These are phyloP conservation scores for Pythium phragmitis DNA, from an alignment of 352 stramenopile genomes.

Conservation along the genomic window DNA sequence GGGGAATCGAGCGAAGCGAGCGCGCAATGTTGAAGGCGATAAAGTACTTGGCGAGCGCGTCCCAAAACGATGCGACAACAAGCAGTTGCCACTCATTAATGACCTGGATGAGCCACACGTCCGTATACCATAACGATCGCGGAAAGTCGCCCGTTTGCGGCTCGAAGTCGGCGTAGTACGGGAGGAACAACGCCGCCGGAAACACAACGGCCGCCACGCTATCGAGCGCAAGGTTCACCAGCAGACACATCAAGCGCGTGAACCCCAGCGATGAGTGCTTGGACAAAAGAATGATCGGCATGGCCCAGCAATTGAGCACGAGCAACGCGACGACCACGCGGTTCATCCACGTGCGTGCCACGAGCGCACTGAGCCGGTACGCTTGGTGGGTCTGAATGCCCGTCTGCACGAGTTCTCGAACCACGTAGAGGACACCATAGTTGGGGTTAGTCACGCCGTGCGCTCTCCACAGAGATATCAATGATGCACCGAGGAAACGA, in stretches of 20 bases:
- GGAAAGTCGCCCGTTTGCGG: conserved; percentile 11
- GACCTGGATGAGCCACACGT: conserved; percentile 29
- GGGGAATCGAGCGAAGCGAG: conserved; percentile 23
- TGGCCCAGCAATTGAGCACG: conserved; percentile 34
- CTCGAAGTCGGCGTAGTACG: conserved; percentile 27
- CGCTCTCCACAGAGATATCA: conserved; percentile 3
- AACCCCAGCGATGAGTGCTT: neutral
- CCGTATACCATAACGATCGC: conserved; percentile 22
- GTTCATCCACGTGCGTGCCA: conserved; percentile 29
- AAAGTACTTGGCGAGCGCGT: conserved; percentile 26
- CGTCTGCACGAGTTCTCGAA: conserved; percentile 29
- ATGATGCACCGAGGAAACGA: no score
- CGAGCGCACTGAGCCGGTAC: conserved; percentile 25
- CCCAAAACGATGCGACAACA: conserved; percentile 21
- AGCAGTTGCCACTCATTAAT: conserved; percentile 31
- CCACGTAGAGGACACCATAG: conserved; percentile 25
- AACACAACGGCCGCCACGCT: conserved; percentile 28
- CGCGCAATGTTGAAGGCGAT: conserved; percentile 24
- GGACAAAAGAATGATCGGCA: conserved; percentile 18
- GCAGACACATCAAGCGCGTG: conserved; percentile 13
- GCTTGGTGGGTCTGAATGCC: conserved; percentile 32
- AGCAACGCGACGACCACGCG: conserved; percentile 21
- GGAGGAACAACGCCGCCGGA: conserved; percentile 22
- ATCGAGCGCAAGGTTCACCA: conserved; percentile 25
- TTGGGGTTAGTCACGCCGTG: conserved; percentile 22